A percentile compares a stretch with the other conserved stretches of the same genome.
Evolutionary conservation across 2,329 filamentous ascomycete genomes (phyloP).

Genomic region (Microcera coccophila): DNA sequence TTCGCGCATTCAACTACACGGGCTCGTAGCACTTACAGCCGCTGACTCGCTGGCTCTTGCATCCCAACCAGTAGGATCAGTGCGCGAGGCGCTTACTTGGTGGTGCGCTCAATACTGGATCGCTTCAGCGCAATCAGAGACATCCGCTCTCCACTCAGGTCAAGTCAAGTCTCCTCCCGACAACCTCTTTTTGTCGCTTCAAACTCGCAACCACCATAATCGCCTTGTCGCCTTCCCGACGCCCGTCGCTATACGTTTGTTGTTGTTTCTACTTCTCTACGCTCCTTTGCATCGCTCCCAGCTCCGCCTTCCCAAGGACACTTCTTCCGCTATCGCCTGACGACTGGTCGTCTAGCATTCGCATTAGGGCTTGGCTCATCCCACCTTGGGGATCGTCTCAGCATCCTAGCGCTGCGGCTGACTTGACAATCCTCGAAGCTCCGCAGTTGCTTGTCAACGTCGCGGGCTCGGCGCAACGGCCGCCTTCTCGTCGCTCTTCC

Average conservation of each 20-base stretch:
- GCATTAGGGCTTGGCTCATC: constrained; percentile 29
- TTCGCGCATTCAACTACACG: constrained; percentile 7
- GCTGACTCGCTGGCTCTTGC: constrained; percentile 29
- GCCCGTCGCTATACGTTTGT: constrained; percentile 7
- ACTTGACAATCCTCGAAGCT: constrained; percentile 20
- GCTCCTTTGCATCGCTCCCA: constrained; percentile 23
- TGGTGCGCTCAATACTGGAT: constrained; percentile 22
- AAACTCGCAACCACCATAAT: constrained; percentile 14
- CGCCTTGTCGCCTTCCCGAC: constrained; percentile 13
- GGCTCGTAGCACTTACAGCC: constrained; percentile 20
- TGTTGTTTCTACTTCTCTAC: constrained; percentile 24
- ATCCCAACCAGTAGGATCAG: constrained; percentile 32
- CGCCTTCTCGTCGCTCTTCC: constrained; percentile 6
- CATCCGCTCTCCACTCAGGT: background rate
- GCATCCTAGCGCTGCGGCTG: constrained; percentile 24
- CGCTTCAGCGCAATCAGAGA: constrained; percentile 1
- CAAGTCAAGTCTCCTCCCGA: constrained; percentile 10
- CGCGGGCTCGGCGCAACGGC: constrained; percentile 12
- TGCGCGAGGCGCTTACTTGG: constrained; percentile 36
- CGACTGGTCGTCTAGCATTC: constrained; percentile 31
- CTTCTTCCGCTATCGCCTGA: constrained; percentile 23
- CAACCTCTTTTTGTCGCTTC: constrained; percentile 17
- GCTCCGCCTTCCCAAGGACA: constrained; percentile 12
- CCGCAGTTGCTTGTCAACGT: background rate
- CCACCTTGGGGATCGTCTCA: constrained; percentile 14